Conservation (phyloP, 257 asterid species). For the Pogostemon cablin region DNA sequence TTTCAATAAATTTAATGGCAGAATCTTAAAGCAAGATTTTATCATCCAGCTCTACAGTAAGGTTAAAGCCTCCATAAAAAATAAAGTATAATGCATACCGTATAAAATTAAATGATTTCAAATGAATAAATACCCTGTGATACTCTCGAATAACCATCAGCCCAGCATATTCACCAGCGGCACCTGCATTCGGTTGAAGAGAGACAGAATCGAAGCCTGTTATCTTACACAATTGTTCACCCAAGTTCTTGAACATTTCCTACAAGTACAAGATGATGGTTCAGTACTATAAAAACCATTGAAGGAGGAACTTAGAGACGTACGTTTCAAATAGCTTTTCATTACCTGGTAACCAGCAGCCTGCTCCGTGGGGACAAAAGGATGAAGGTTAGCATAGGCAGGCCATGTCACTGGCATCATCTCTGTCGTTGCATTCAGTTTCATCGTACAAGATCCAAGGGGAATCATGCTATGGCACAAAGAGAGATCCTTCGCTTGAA, state of each 20-base stretch:
- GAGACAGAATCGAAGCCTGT: constrained; percentile 99
- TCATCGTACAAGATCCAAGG: constrained; percentile 98
- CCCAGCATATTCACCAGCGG: constrained; percentile 98
- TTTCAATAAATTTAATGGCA: too few relatives aligned
- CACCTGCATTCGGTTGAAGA: constrained; percentile 99
- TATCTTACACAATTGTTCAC: constrained; percentile 82
- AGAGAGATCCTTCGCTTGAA: constrained; percentile 91
- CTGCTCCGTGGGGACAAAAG: constrained; percentile 91
- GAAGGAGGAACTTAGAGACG: background rate
- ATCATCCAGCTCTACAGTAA: background rate
- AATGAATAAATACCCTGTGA: constrained; percentile 64
- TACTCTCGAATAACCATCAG: constrained; percentile 97
- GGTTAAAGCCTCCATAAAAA: background rate
- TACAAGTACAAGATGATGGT: constrained; percentile 37
- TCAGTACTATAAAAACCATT: constrained; percentile 26
- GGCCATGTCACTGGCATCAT: constrained; percentile 99
- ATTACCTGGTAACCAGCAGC: constrained; percentile 89
- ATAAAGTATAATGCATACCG: background rate
- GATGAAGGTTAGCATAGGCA: constrained; percentile 77
- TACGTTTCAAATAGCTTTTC: constrained; percentile 21
- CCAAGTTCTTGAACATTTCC: constrained; percentile 98
- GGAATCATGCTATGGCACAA: constrained; percentile 99
- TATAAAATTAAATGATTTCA: background rate
- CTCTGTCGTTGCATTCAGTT: constrained; percentile 91
- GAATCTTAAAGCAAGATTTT: background rate